Evolutionary conservation across 202 grass and related monocot species (phyloP), one percentile per base, ranked within the genome.

Genomic region (Bolboschoenoplectus hybrid): DNA sequence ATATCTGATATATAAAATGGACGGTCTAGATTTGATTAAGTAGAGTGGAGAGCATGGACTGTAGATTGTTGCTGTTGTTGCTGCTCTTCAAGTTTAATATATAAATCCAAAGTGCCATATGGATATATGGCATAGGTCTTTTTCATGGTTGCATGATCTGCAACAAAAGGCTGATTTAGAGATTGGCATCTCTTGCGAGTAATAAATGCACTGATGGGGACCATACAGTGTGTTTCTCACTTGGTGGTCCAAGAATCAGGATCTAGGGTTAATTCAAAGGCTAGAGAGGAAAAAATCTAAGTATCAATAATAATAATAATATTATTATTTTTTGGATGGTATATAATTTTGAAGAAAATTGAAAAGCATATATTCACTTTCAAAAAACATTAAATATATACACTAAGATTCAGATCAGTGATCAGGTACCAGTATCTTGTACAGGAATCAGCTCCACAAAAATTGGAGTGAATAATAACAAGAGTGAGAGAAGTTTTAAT

Each of bases 81-180:
- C 9, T 70, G 67, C 40, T 39, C 44, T 56, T 79, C 19, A 0
- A 41, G 13, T 57, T 57, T 17, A 16, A 16, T 39, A 67, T 14
- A 79, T 11, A 79, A 74, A 74, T 74, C 36, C 32, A 77, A 53
- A 16, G 74, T 73, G 50, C 50, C 50, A 79, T 16, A 5, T 57
- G 74, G 34, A 34, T 32, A 79, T 16, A 5, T 57, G 74, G 34
- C 52, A n/a, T 17, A 36, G 12, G 34, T 58, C 52, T 56, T 79
- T 26, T 79, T 79, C 74, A 79, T 79, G 34, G 26, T 58, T 79
- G 51, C 35, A 79, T 79, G 51, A 57, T 50, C 1, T 5, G 35
- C 34, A 2, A 79, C 32, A 76, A 79, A 79, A 58, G 74, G 6
- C 74, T 79, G 74, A 79, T 79, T 57, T 9, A 79, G 13, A 79